Conservation (phyloP, 441 rosid genomes). For the Populus hybrid region DNA sequence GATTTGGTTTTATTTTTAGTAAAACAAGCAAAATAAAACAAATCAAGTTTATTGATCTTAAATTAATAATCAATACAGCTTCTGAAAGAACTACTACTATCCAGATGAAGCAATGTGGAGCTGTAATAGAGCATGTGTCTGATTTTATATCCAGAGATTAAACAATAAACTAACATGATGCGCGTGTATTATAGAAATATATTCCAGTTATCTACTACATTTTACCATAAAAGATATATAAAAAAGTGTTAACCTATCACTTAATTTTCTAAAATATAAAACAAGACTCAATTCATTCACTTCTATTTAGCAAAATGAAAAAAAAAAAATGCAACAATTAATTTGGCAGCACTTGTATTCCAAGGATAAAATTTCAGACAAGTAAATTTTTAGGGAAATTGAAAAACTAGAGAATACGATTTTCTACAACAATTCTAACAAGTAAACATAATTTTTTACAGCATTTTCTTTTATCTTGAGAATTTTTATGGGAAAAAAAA, state of each 20-base stretch:
- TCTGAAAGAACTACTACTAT: neutral
- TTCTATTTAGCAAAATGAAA: neutral
- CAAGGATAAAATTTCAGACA: neutral
- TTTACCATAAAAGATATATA: neutral
- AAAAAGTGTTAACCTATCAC: neutral
- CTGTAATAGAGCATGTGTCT: neutral
- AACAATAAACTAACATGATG: neutral
- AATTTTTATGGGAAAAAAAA: neutral
- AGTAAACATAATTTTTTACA: neutral
- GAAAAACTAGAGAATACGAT: no score
- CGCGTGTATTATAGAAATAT: neutral
- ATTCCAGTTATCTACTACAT: neutral
- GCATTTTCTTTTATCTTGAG: neutral
- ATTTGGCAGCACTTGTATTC: neutral
- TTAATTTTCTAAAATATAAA: no score
- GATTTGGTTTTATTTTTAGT: neutral
- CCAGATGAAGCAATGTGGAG: neutral
- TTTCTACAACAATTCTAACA: no score
- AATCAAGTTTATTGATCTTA: neutral
- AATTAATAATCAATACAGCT: neutral
- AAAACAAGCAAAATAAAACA: neutral
- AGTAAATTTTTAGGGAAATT: neutral
- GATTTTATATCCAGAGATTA: neutral
- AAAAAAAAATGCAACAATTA: neutral
- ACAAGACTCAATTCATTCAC: neutral